A percentile compares a stretch with the other conserved stretches of the same genome.
phyloP scores from a whole-genome alignment of 2,329 filamentous ascomycete species.

The Diaporthe longicolla region DNA sequence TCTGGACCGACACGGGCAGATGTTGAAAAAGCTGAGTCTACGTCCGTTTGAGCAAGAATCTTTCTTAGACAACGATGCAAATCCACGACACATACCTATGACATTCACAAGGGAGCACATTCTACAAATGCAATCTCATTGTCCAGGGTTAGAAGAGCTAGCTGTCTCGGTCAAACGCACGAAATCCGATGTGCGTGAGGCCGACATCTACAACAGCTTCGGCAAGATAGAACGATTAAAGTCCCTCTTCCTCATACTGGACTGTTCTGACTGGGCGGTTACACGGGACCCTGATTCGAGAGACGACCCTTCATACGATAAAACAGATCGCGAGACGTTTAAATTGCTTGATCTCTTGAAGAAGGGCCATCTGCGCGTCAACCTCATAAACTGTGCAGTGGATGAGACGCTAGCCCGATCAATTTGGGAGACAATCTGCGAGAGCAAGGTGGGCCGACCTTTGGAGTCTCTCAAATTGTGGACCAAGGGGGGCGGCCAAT shows the following conservation, averaged over 20 bases:
- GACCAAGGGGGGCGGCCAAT: slow-evolving; percentile 23
- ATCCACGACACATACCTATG: slow-evolving; percentile 6
- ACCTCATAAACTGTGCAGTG: slow-evolving; percentile 33
- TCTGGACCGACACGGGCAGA: slow-evolving; percentile 19
- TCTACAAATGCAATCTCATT: slow-evolving; percentile 11
- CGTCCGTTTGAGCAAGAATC: background rate
- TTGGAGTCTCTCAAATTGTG: slow-evolving; percentile 33
- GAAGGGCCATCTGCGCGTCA: slow-evolving; percentile 20
- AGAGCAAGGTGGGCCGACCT: background rate
- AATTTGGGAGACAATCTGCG: slow-evolving; percentile 27
- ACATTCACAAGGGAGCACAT: slow-evolving; percentile 18
- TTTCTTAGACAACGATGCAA: too few species aligned
- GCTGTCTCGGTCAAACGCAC: slow-evolving; percentile 22
- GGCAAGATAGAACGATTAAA: slow-evolving; percentile 23
- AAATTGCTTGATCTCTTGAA: background rate
- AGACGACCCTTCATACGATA: too few species aligned
- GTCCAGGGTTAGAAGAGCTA: slow-evolving; percentile 14
- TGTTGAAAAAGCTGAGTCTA: slow-evolving; percentile 19
- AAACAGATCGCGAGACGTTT: too few species aligned
- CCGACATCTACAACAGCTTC: slow-evolving; percentile 20
- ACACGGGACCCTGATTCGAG: too few species aligned
- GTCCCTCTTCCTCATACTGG: slow-evolving; percentile 27
- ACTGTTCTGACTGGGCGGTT: slow-evolving; percentile 27
- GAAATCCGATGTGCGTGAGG: slow-evolving; percentile 25
- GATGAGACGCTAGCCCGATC: slow-evolving; percentile 34